Evolutionary conservation across 1,139 yeast genomes (phyloP).

Genomic region (Pneumocystis carinii): DNA sequence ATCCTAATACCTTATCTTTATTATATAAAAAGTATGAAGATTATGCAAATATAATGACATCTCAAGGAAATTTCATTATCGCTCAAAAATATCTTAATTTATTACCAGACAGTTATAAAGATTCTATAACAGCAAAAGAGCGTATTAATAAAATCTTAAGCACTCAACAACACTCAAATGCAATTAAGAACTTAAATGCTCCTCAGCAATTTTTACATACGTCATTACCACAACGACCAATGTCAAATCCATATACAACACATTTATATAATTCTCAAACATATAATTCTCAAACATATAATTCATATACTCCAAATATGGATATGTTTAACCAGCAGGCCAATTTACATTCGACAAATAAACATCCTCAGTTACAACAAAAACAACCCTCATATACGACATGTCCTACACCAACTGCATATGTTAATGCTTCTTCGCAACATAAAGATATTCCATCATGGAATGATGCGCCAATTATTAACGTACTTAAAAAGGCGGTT

Average conservation of each 20-base stretch:
- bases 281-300: neutral
- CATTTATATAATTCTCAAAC: neutral
- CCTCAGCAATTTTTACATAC: neutral
- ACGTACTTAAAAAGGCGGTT: neutral
- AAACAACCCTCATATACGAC: slow-evolving; percentile 6
- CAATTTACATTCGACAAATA: neutral
- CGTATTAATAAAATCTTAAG: slow-evolving; percentile 44
- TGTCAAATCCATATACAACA: neutral
- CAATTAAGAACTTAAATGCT: neutral
- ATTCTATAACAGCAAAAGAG: slow-evolving; percentile 54
- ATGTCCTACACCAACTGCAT: slow-evolving; percentile 13
- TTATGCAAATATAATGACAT: slow-evolving; percentile 65
- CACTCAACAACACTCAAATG: neutral
- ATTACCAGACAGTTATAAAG: slow-evolving; percentile 51
- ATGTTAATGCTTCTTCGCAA: slow-evolving; percentile 18
- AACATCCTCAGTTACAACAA: neutral
- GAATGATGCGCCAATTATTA: slow-evolving; percentile 73
- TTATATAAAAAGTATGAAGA: slow-evolving; percentile 52
- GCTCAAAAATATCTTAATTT: slow-evolving; percentile 57
- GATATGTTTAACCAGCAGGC: neutral
- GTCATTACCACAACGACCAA: neutral
- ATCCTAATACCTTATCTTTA: slow-evolving; percentile 31
- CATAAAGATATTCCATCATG: slow-evolving; percentile 69
- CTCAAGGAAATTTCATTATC: slow-evolving; percentile 69
- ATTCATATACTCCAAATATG: neutral